Evolutionary conservation across 2,329 filamentous ascomycete genomes (phyloP).

Genomic region (Chaetomium sp.): DNA sequence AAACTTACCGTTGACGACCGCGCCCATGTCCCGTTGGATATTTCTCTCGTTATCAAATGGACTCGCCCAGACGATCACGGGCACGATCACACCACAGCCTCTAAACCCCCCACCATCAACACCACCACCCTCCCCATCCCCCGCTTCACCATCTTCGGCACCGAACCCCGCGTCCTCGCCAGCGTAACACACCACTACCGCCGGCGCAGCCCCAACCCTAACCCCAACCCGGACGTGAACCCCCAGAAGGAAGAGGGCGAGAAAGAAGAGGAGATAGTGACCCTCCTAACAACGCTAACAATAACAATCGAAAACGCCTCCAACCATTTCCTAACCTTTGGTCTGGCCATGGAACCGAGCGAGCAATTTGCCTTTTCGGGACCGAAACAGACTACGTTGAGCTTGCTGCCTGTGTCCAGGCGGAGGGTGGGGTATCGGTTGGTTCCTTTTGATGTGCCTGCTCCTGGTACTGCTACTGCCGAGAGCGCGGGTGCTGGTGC

Average conservation of each 20-base stretch:
- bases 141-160: conserved; percentile 70
- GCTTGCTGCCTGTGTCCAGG: conserved; percentile 75
- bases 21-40: conserved; percentile 64
- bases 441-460: conserved; percentile 56
- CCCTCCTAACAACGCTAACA: conserved; percentile 39
- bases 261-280: too few relatives aligned
- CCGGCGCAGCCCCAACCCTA: background rate
- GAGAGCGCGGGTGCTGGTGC: background rate
- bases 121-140: conserved; percentile 69
- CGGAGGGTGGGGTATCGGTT: conserved; percentile 68
- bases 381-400: conserved; percentile 70
- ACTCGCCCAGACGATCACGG: conserved; percentile 41
- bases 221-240: background rate
- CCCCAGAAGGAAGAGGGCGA: too few relatives aligned
- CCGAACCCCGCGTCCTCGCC: conserved; percentile 78
- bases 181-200: conserved; percentile 40
- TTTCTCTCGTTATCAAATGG: conserved; percentile 74
- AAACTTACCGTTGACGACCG: conserved; percentile 79
- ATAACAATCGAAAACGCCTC: conserved; percentile 87
- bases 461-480: too few relatives aligned
- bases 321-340: conserved; percentile 90
- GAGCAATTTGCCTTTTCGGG: conserved; percentile 92
- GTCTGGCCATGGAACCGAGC: conserved; percentile 82
- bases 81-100: background rate
- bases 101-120: conserved; percentile 37